A percentile compares a stretch with the other conserved stretches of the same genome.
Conservation (phyloP, 2,329 filamentous ascomycete species). For the Colletotrichum truncatum region DNA sequence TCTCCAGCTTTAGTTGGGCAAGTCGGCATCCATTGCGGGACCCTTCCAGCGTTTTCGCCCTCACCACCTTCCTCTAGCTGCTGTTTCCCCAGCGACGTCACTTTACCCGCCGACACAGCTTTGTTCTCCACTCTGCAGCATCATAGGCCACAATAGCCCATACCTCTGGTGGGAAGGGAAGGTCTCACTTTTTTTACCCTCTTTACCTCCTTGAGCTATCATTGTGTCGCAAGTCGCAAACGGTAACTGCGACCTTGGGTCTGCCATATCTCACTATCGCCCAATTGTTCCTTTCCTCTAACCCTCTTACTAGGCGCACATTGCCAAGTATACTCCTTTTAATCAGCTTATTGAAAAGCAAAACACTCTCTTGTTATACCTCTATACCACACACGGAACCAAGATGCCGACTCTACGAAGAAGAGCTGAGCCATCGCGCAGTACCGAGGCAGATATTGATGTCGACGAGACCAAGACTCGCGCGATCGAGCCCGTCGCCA, state of each 20-base stretch:
- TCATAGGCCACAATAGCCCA: conserved; percentile 21
- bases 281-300: not conserved
- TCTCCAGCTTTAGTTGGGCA: not conserved
- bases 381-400: not conserved
- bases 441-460: conserved; percentile 15
- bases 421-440: conserved; percentile 20
- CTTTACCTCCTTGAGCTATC: conserved; percentile 13
- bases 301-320: conserved; percentile 14
- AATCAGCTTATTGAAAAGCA: not conserved
- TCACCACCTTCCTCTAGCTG: conserved; percentile 22
- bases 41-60: not conserved
- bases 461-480: conserved; percentile 25
- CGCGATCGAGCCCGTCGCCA: conserved; percentile 30
- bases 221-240: conserved; percentile 25
- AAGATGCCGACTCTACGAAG: conserved; percentile 29
- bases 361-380: not conserved
- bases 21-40: not conserved
- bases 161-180: conserved; percentile 6
- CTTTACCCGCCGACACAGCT: conserved; percentile 20
- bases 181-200: conserved; percentile 17
- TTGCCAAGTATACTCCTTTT: not conserved
- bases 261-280: not conserved
- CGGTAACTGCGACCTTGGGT: conserved; percentile 8
- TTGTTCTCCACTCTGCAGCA: conserved; percentile 23
- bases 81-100: conserved; percentile 34